Evolutionary conservation across 1,284 basidiomycete genomes (phyloP).

Genomic region (Ganoderma multipileum): DNA sequence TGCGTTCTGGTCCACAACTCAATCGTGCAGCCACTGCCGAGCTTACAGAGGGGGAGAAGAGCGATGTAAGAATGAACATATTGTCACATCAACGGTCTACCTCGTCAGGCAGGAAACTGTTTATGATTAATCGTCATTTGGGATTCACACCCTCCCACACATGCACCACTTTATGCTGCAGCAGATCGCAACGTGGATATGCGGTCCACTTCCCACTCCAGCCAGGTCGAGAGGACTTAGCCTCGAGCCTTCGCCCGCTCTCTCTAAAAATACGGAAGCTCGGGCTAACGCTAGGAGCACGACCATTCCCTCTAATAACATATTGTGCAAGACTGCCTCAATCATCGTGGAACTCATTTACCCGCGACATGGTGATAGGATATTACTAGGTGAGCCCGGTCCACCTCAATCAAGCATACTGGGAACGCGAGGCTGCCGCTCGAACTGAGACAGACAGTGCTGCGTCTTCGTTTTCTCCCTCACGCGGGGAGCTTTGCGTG

Average conservation of each 20-base stretch:
- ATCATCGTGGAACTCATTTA: too few species aligned
- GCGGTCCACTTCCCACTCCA: too few species aligned
- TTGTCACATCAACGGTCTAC: neutral
- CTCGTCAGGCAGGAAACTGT: neutral
- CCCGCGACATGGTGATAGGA: too few species aligned
- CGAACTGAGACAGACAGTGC: neutral
- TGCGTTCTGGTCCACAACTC: neutral
- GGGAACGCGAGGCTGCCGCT: neutral
- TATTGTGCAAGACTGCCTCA: too few species aligned
- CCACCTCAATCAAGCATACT: too few species aligned
- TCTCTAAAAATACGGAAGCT: too few species aligned
- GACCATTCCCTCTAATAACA: too few species aligned
- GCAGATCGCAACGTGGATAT: neutral
- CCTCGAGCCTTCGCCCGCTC: too few species aligned
- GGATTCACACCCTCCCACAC: neutral
- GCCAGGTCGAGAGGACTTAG: too few species aligned
- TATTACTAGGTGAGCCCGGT: too few species aligned
- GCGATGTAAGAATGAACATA: too few species aligned
- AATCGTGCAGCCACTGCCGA: neutral
- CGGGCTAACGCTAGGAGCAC: too few species aligned
- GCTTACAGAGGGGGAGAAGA: neutral
- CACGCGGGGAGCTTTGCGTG: neutral
- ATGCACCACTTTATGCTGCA: neutral
- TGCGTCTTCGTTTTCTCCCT: neutral
- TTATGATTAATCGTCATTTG: neutral